These are phyloP conservation scores for Sporothrix humicola DNA, from an alignment of 2,329 filamentous ascomycete species.

Conservation along the genomic window DNA sequence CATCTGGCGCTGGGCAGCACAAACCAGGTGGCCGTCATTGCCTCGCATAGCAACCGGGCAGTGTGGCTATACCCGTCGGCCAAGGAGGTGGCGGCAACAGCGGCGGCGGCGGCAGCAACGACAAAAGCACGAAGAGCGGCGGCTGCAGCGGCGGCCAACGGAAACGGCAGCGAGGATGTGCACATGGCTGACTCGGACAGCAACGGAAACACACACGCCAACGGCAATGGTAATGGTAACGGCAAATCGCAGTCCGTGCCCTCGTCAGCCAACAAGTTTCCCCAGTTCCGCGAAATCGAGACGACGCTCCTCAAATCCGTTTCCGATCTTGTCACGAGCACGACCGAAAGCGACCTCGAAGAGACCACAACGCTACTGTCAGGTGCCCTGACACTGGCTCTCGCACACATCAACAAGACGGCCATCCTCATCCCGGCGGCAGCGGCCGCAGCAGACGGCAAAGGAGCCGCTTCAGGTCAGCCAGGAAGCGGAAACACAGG, in stretches of 20 bases:
- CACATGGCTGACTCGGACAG: constrained; percentile 22
- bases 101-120: constrained; percentile 49
- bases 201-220: constrained; percentile 40
- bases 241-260: constrained; percentile 42
- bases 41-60: constrained; percentile 84
- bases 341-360: constrained; percentile 67
- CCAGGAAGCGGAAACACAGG: constrained; percentile 36
- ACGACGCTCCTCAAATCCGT: constrained; percentile 77
- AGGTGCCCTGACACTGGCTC: constrained; percentile 85
- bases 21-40: constrained; percentile 90
- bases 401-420: constrained; percentile 88
- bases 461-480: background rate
- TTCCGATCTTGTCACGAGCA: constrained; percentile 71
- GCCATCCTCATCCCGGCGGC: constrained; percentile 36
- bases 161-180: constrained; percentile 44
- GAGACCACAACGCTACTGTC: constrained; percentile 85
- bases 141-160: constrained; percentile 51
- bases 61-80: constrained; percentile 83
- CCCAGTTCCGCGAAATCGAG: constrained; percentile 88
- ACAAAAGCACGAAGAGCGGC: constrained; percentile 12
- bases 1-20: constrained; percentile 93
- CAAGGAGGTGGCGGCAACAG: constrained; percentile 78
- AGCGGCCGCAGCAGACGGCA: constrained; percentile 34
- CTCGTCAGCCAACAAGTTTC: constrained; percentile 81
- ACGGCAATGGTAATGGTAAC: constrained; percentile 53